A percentile compares a stretch with the other conserved stretches of the same genome.
These are phyloP conservation scores for Saururus chinensis DNA, from an alignment of 164 flowering plant species.

Conservation along the genomic window DNA sequence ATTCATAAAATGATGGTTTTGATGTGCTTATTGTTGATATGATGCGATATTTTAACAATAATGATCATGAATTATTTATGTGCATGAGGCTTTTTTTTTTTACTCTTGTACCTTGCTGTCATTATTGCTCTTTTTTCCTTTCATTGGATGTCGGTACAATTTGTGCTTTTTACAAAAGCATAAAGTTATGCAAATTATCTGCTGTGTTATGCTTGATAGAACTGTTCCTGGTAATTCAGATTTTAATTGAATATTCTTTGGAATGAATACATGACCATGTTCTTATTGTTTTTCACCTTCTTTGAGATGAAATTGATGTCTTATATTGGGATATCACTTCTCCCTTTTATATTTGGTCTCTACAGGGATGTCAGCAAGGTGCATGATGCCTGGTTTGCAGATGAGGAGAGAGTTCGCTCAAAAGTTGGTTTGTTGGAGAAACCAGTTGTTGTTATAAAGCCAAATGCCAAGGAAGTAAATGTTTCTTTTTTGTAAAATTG, in stretches of 20 bases:
- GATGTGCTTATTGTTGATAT: too few relatives aligned
- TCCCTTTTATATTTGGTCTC: neutral
- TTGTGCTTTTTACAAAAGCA: too few relatives aligned
- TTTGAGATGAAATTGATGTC: neutral
- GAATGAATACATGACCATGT: neutral
- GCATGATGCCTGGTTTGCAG: slow-evolving; percentile 88
- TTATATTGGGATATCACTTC: slow-evolving; percentile 3
- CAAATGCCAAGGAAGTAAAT: slow-evolving; percentile 39
- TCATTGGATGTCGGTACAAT: too few relatives aligned
- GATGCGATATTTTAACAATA: too few relatives aligned
- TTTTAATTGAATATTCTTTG: too few relatives aligned
- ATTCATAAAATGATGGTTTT: too few relatives aligned
- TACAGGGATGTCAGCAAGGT: slow-evolving; percentile 70
- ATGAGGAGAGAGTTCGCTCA: slow-evolving; percentile 61
- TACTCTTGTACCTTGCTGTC: neutral
- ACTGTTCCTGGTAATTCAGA: too few relatives aligned
- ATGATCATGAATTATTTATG: too few relatives aligned
- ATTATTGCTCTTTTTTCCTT: neutral
- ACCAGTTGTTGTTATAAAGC: slow-evolving; percentile 23
- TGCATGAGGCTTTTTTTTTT: too few relatives aligned
- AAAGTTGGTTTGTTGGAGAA: slow-evolving; percentile 59
- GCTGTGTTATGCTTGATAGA: too few relatives aligned
- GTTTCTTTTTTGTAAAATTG: neutral
- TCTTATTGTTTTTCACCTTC: neutral
- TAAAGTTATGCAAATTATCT: too few relatives aligned